These are phyloP conservation scores for Craspedostauros australis DNA, from an alignment of 108 stramenopile genomes.

Conservation along the genomic window DNA sequence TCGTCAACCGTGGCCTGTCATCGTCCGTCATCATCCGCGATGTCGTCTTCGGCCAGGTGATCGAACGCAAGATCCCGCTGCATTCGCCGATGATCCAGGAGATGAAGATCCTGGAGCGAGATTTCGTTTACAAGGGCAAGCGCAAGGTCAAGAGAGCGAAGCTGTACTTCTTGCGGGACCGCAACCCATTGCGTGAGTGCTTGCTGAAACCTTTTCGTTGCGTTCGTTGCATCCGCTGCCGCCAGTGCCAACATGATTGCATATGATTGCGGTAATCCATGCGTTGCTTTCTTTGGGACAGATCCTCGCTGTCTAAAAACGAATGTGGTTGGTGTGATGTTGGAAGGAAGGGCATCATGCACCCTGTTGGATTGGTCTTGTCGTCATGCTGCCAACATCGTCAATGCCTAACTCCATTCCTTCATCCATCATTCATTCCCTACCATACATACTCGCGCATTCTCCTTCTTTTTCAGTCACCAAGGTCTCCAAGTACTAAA, in stretches of 20 bases:
- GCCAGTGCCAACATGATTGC: neutral
- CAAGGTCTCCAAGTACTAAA: slow-evolving; percentile 23
- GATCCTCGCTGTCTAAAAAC: too few species aligned
- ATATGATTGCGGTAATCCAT: too few species aligned
- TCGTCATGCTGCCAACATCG: too few species aligned
- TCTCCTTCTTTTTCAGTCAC: slow-evolving; percentile 7
- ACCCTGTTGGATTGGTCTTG: too few species aligned
- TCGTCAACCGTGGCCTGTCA: slow-evolving; percentile 55
- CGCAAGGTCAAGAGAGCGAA: slow-evolving; percentile 83
- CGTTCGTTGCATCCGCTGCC: neutral
- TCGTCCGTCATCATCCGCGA: slow-evolving; percentile 63
- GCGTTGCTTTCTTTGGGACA: too few species aligned
- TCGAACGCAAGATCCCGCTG: slow-evolving; percentile 73
- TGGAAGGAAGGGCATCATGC: too few species aligned
- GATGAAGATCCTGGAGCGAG: slow-evolving; percentile 71
- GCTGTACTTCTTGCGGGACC: slow-evolving; percentile 41
- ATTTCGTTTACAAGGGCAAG: slow-evolving; percentile 84
- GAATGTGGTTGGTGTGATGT: too few species aligned
- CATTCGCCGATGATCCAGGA: slow-evolving; percentile 72
- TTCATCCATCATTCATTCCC: neutral
- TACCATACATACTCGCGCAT: neutral
- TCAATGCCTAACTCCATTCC: neutral
- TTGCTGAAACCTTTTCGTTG: neutral
- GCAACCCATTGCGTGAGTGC: slow-evolving; percentile 32
- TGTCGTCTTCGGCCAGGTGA: slow-evolving; percentile 66